Percentiles rank a stretch among this genome's conserved stretches.
Conservation (phyloP, 2,329 filamentous ascomycete species). For the Pyricularia pennisetigena region DNA sequence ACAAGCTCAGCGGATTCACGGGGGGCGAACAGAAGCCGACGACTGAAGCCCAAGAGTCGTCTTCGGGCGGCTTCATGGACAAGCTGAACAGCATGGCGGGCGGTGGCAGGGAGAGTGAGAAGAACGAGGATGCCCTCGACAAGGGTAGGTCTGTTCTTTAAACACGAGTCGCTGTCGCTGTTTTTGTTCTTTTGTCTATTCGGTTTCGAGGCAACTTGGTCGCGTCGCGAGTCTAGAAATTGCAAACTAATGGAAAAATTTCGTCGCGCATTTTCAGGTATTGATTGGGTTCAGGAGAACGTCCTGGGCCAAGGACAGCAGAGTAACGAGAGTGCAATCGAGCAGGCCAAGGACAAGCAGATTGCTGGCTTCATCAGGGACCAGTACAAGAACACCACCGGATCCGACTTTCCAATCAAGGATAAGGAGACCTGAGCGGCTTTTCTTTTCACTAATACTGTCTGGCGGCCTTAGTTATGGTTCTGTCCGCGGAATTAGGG, state of each 20-base stretch:
- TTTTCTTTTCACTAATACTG: background rate
- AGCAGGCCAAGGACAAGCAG: conserved; percentile 77
- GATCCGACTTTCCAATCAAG: conserved; percentile 57
- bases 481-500: background rate
- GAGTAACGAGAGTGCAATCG: conserved; percentile 60
- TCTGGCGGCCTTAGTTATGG: background rate
- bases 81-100: conserved; percentile 65
- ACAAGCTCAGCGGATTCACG: conserved; percentile 2
- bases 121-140: conserved; percentile 75
- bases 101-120: conserved; percentile 64
- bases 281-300: conserved; percentile 72
- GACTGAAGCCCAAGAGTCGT: conserved; percentile 25
- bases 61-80: conserved; percentile 49
- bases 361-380: conserved; percentile 63
- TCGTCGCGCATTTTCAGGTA: conserved; percentile 35
- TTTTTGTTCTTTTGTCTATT: background rate
- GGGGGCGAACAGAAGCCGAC: conserved; percentile 8
- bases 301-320: conserved; percentile 61
- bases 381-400: conserved; percentile 60
- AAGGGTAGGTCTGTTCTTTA: conserved; percentile 45
- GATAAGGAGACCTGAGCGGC: conserved; percentile 46
- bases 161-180: background rate
- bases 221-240: background rate
- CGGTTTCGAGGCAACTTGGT: background rate
- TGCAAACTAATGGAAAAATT: background rate